phyloP scores from a whole-genome alignment of 2,329 filamentous ascomycete genomes.

The Fusarium hainanense region DNA sequence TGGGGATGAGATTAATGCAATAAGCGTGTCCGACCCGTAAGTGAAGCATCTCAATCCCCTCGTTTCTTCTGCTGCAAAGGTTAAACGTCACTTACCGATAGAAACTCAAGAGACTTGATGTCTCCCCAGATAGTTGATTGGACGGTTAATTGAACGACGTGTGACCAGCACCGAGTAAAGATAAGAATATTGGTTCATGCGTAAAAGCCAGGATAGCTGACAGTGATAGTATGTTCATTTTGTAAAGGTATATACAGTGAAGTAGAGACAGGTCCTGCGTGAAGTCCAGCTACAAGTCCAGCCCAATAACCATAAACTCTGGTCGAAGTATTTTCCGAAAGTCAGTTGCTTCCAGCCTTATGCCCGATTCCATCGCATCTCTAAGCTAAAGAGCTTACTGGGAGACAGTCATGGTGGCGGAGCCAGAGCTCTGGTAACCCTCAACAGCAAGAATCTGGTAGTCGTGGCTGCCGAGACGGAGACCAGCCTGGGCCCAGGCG shows the following conservation, averaged over 20 bases:
- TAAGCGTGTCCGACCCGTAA: neutral
- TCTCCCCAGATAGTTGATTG: neutral
- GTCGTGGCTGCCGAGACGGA: conserved; percentile 61
- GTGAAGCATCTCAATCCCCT: neutral
- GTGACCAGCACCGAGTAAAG: neutral
- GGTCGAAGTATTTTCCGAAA: neutral
- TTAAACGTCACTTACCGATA: neutral
- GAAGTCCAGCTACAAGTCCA: conserved; percentile 16
- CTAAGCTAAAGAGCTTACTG: neutral
- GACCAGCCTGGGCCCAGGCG: conserved; percentile 61
- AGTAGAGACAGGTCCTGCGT: conserved; percentile 8
- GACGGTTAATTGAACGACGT: no score
- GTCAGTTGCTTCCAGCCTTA: no score
- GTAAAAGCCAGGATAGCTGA: neutral
- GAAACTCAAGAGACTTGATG: neutral
- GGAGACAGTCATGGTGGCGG: conserved; percentile 58
- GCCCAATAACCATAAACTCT: neutral
- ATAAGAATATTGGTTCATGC: neutral
- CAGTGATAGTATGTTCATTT: conserved; percentile 10
- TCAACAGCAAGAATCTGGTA: conserved; percentile 68
- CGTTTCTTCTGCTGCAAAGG: neutral
- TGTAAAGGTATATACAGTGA: conserved; percentile 20
- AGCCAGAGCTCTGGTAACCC: conserved; percentile 63
- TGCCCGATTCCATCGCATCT: neutral
- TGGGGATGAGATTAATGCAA: neutral